Conservation (phyloP, 2,329 filamentous ascomycete species). For the Phialemonium atrogriseum region DNA sequence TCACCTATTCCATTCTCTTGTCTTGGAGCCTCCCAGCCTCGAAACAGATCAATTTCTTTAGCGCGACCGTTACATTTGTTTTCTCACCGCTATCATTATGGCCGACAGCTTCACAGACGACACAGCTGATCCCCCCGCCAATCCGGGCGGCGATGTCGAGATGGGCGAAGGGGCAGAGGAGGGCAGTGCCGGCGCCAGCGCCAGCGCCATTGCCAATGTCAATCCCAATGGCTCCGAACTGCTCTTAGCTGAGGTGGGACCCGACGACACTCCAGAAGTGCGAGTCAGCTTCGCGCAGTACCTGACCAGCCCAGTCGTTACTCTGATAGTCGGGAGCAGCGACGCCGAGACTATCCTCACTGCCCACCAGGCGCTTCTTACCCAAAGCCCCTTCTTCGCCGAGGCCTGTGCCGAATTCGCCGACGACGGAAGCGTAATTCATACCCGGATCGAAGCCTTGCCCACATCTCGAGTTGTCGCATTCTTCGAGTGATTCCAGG, state of each 20-base stretch:
- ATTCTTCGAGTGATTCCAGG: constrained; percentile 2
- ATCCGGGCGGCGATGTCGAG: constrained; percentile 14
- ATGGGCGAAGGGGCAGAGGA: constrained; percentile 21
- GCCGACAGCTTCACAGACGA: constrained; percentile 19
- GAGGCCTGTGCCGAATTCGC: constrained; percentile 54
- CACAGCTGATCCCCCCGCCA: constrained; percentile 15
- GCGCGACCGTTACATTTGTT: too few relatives aligned
- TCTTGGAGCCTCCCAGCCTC: too few relatives aligned
- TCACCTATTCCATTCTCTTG: too few relatives aligned
- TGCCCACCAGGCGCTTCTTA: constrained; percentile 71
- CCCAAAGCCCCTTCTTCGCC: constrained; percentile 66
- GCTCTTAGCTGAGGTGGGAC: constrained; percentile 28
- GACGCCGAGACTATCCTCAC: constrained; percentile 56
- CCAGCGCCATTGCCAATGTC: constrained; percentile 23
- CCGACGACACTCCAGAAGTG: constrained; percentile 21
- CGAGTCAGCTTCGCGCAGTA: constrained; percentile 47
- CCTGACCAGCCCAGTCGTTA: constrained; percentile 61
- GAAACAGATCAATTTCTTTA: too few relatives aligned
- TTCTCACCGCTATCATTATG: too few relatives aligned
- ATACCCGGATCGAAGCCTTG: not conserved
- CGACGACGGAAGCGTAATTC: constrained; percentile 50
- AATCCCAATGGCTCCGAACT: constrained; percentile 22
- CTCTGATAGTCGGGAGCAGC: constrained; percentile 55
- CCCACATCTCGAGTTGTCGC: not conserved
- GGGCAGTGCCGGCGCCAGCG: constrained; percentile 20